A percentile compares a stretch with the other conserved stretches of the same genome.
Evolutionary conservation across 2,329 filamentous ascomycete genomes (phyloP).

Genomic region (Zymoseptoria crescenta): DNA sequence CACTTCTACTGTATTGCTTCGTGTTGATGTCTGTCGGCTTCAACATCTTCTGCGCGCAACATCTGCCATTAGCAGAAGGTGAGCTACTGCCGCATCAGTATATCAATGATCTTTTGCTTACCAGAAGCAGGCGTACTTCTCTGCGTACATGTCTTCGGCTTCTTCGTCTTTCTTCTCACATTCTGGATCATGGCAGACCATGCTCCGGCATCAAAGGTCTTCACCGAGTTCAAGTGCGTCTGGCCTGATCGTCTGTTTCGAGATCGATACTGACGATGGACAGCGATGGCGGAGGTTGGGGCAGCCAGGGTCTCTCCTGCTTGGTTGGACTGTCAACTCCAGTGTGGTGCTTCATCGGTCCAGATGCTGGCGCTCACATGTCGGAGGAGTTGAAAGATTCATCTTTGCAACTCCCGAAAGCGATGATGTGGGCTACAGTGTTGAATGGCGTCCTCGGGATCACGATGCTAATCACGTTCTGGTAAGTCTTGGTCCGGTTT

Average conservation of each 20-base stretch:
- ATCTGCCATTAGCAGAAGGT: slow-evolving; percentile 35
- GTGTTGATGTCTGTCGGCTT: slow-evolving; percentile 27
- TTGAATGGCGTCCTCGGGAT: slow-evolving; percentile 30
- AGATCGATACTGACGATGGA: slow-evolving; percentile 2
- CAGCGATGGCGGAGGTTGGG: slow-evolving; percentile 35
- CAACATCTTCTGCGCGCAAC: slow-evolving; percentile 31
- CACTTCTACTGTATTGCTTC: slow-evolving; percentile 26
- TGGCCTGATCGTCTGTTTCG: not conserved
- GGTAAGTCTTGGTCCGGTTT: slow-evolving; percentile 16
- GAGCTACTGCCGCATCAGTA: not conserved
- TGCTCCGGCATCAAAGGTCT: slow-evolving; percentile 24
- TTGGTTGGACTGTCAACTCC: slow-evolving; percentile 38
- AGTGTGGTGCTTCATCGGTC: slow-evolving; percentile 29
- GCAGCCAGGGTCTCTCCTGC: slow-evolving; percentile 32
- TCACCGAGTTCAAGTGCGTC: slow-evolving; percentile 29
- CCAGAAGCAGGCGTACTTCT: slow-evolving; percentile 30
- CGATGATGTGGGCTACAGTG: slow-evolving; percentile 38
- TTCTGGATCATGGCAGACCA: slow-evolving; percentile 29
- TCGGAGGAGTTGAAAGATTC: slow-evolving; percentile 33
- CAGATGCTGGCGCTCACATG: slow-evolving; percentile 33
- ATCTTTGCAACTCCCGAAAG: slow-evolving; percentile 35
- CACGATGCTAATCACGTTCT: slow-evolving; percentile 33
- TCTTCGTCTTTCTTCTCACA: slow-evolving; percentile 37
- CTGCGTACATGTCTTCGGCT: slow-evolving; percentile 38
- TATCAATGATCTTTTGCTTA: not conserved